These are phyloP conservation scores for Agrocybe praecox DNA, from an alignment of 768 basidiomycete genomes.

Conservation along the genomic window DNA sequence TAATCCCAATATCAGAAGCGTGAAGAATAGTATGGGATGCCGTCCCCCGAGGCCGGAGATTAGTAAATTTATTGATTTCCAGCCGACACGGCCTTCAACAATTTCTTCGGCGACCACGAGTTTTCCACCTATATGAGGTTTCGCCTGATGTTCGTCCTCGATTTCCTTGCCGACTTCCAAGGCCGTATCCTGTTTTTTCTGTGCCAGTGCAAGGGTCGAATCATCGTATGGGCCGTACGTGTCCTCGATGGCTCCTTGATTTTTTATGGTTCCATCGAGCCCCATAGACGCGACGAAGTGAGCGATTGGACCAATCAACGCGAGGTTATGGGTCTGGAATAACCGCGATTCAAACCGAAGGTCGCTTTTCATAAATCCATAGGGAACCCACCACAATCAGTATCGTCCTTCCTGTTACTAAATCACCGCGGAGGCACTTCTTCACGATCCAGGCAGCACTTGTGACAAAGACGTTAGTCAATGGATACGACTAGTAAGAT, in stretches of 20 bases:
- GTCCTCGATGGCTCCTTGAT: conserved; percentile 42
- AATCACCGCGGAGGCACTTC: conserved; percentile 75
- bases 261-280: conserved; percentile 43
- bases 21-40: conserved; percentile 34
- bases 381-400: conserved; percentile 62
- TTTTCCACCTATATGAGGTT: conserved; percentile 39
- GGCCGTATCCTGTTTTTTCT: conserved; percentile 26
- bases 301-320: conserved; percentile 51
- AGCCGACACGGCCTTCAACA: conserved; percentile 31
- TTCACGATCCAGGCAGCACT: conserved; percentile 83
- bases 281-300: conserved; percentile 56
- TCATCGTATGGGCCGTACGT: conserved; percentile 40
- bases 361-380: neutral
- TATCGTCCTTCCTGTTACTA: conserved; percentile 74
- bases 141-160: neutral
- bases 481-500: neutral
- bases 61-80: conserved; percentile 34
- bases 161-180: conserved; percentile 26
- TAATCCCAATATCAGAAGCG: conserved; percentile 21
- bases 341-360: neutral
- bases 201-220: conserved; percentile 31
- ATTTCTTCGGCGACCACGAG: conserved; percentile 66
- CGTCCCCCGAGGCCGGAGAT: conserved; percentile 36
- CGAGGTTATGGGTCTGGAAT: conserved; percentile 44
- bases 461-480: conserved; percentile 34